Evolutionary conservation across 1,284 basidiomycete species (phyloP).

Genomic region (Ceratobasidium sp.): DNA sequence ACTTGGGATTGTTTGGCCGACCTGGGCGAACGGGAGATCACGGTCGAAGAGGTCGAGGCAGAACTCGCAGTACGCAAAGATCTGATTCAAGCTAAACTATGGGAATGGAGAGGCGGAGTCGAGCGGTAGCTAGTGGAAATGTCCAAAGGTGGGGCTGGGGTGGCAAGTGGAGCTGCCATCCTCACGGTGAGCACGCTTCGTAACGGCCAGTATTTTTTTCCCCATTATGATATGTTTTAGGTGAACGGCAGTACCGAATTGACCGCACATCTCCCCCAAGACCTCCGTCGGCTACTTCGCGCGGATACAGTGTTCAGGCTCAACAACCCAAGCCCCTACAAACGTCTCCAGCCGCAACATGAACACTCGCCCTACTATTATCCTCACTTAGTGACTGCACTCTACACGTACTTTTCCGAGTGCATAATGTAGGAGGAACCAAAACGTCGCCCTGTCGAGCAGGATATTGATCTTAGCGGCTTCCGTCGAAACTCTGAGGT

Average conservation of each 20-base stretch:
- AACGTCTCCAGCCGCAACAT: neutral
- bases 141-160: neutral
- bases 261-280: neutral
- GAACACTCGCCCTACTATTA: neutral
- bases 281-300: constrained; percentile 12
- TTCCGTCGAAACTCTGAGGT: neutral
- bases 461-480: neutral
- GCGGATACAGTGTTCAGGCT: constrained; percentile 28
- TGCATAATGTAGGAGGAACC: neutral
- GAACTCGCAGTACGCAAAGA: constrained; percentile 2
- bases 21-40: neutral
- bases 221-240: neutral
- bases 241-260: neutral
- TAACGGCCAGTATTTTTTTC: neutral
- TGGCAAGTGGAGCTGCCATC: neutral
- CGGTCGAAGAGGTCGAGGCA: neutral
- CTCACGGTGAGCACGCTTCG: no score
- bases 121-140: neutral
- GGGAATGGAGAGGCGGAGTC: neutral
- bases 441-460: neutral
- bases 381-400: neutral
- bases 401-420: neutral
- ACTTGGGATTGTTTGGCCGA: constrained; percentile 7
- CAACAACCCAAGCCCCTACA: neutral
- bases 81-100: neutral